Base-by-base conservation (phyloP, 2,329 filamentous ascomycete species). In the Talaromyces marneffei region DNA sequence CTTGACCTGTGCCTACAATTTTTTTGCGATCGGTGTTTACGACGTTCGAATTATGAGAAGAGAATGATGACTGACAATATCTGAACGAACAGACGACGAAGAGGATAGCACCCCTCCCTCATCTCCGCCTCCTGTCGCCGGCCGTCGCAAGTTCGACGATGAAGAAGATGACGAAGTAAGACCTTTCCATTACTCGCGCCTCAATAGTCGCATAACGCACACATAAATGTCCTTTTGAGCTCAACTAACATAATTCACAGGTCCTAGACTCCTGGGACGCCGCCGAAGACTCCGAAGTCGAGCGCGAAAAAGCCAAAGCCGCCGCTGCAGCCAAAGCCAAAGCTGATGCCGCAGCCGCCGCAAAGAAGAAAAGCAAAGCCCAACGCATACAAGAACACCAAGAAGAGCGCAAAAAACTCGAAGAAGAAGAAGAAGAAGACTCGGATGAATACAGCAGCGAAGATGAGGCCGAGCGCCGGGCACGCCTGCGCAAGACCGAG, bases 181-280 rank as follows among this genome's bases (percentile, higher is more conserved):
- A 55, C 6, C 14, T 16, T 12, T 2, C 23, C 18, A n/a, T n/a
- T n/a, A n/a, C 5, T 4, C 7, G 8, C 3, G 4, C 4, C 31
- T 10, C 27, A 3, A 33, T 8, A 52, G 14, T 46, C 23, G 42
- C 42, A 44, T 44, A 39, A n/a, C n/a, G n/a, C 35, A 39, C 16
- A 16, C 16, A 10, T 5, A 40, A 9, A 2, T 37, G 33, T 50
- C 42, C 53, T n/a, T 59, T 33, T 40, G 18, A 40, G 6, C 3
- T n/a, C 8, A 39, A 42, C 53, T 55, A 16, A 57, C 54, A 2
- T 9, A n/a, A 20, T 14, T 8, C 9, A n/a, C 66, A 96, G 88
- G 91, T 97, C 61, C 85, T 97, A 72, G 94, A 99, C 63, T 93
- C 91, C 35, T 99, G 94, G 94, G 92, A 97, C 71, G 93, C 91